Percentiles rank a stretch among this genome's conserved stretches.
Conservation (phyloP, 164 flowering plant genomes). For the Hamamelis virginiana region DNA sequence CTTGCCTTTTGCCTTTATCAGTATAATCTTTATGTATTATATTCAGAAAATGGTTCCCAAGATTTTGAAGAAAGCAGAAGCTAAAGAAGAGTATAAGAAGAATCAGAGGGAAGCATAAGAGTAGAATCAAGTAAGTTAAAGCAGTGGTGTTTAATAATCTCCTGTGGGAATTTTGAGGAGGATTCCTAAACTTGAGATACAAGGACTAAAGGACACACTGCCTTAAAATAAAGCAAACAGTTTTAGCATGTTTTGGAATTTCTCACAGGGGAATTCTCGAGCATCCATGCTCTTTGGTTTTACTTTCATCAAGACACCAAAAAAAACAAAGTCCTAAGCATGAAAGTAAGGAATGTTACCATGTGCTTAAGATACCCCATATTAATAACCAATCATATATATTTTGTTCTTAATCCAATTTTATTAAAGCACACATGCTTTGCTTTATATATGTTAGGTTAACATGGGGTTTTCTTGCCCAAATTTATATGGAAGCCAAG, state of each 20-base stretch:
- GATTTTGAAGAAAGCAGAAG: conserved; percentile 23
- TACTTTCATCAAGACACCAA: conserved; percentile 32
- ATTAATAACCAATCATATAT: background rate
- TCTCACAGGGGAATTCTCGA: conserved; percentile 35
- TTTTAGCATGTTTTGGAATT: conserved; percentile 34
- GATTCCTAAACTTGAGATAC: conserved; percentile 52
- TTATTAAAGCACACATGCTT: conserved; percentile 7
- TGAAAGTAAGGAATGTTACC: conserved; percentile 39
- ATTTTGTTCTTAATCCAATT: background rate
- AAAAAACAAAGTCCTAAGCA: conserved; percentile 30
- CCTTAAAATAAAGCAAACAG: conserved; percentile 1
- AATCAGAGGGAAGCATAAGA: conserved; percentile 47
- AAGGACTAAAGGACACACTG: conserved; percentile 56
- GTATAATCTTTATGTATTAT: background rate
- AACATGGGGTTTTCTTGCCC: conserved; percentile 5
- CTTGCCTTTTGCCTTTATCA: background rate
- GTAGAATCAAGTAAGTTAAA: conserved; percentile 47
- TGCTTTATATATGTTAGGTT: background rate
- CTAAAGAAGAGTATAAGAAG: conserved; percentile 42
- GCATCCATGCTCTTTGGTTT: conserved; percentile 25
- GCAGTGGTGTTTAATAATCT: conserved; percentile 14
- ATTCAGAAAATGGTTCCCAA: conserved; percentile 8
- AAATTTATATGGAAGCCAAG: conserved; percentile 29
- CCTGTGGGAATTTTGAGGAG: conserved; percentile 48
- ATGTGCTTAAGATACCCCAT: conserved; percentile 42